Base-by-base conservation (phyloP, 1,139 yeast species). In the Pichia inconspicua region DNA sequence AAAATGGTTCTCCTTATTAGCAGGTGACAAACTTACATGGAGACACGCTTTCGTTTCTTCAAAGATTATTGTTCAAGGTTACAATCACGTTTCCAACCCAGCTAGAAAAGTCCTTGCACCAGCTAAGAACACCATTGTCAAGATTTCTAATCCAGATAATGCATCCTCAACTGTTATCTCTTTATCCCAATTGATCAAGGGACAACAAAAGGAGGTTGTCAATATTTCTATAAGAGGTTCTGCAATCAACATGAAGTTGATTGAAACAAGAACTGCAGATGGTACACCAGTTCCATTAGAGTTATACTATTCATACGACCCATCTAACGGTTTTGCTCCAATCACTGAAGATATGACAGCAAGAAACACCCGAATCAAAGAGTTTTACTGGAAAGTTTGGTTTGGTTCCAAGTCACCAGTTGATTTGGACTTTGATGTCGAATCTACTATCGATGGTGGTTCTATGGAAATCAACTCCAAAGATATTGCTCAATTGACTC, bases 301-400 rank as follows among this genome's bases (percentile, higher is more conserved):
- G 57, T 78, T 92, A 70, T 73, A 82, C 55, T 94, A 84, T 78
- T 77, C 72, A 49, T 92, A 84, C 73, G 75, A 81, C 61, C 89
- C 96, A 44, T 75, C 78, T 47, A 87, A 85, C 65, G 98, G 98
- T 25, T 90, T 84, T 66, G 96, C 97, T 52, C 97, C 98, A 64
- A 86, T 92, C 58, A 75, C 82, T 58, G 98, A 92, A 71, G 77
- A 84, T 41, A 85, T 88, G 84, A 85, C 80, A 57, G 94, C 82
- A 61, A 84, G 98, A 74, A 94, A 92, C 68, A 80, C 79, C 50
- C 81, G 97, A 69, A 90, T 94, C 68, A 92, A 92, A 75, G 82
- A 83, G 68, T 88, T 92, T 74, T 92, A 92, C 81, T 94, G 98
- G 98, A 82, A 83, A 66, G 75, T 89, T 61, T 92, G 99, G 99